Percentiles rank a stretch among this genome's conserved stretches.
These are phyloP conservation scores for Russula ochroleuca DNA, from an alignment of 768 basidiomycete species.

Conservation along the genomic window DNA sequence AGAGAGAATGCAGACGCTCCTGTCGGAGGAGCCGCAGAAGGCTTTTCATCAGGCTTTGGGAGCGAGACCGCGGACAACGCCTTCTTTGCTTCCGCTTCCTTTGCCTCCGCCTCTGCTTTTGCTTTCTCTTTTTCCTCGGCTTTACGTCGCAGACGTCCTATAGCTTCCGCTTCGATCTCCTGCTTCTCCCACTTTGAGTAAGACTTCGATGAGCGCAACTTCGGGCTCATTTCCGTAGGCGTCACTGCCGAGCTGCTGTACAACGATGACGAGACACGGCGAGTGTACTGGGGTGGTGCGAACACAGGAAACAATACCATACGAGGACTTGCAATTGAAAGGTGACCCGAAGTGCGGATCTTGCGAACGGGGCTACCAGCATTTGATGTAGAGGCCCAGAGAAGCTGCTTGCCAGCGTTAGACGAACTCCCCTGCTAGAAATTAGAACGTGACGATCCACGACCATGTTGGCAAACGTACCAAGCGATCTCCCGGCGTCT, in stretches of 20 bases:
- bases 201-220: slow-evolving; percentile 41
- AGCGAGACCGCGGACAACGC: neutral
- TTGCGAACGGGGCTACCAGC: slow-evolving; percentile 33
- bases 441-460: slow-evolving; percentile 5
- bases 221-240: slow-evolving; percentile 52
- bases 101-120: slow-evolving; percentile 23
- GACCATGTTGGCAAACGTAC: neutral
- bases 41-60: slow-evolving; percentile 17
- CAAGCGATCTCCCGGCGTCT: slow-evolving; percentile 38
- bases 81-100: slow-evolving; percentile 35
- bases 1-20: slow-evolving; percentile 7
- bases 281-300: slow-evolving; percentile 33
- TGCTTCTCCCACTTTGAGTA: slow-evolving; percentile 86
- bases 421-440: slow-evolving; percentile 2
- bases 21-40: slow-evolving; percentile 2
- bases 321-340: slow-evolving; percentile 42
- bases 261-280: slow-evolving; percentile 26
- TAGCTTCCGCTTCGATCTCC: slow-evolving; percentile 74
- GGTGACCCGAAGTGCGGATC: slow-evolving; percentile 43
- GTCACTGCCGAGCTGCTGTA: slow-evolving; percentile 32
- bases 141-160: slow-evolving; percentile 62
- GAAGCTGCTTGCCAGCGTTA: slow-evolving; percentile 56
- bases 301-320: slow-evolving; percentile 31
- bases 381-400: slow-evolving; percentile 57
- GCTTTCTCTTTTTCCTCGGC: slow-evolving; percentile 36